These are phyloP conservation scores for Fragaria ananassa DNA, from an alignment of 306 rosid genomes.

Conservation along the genomic window DNA sequence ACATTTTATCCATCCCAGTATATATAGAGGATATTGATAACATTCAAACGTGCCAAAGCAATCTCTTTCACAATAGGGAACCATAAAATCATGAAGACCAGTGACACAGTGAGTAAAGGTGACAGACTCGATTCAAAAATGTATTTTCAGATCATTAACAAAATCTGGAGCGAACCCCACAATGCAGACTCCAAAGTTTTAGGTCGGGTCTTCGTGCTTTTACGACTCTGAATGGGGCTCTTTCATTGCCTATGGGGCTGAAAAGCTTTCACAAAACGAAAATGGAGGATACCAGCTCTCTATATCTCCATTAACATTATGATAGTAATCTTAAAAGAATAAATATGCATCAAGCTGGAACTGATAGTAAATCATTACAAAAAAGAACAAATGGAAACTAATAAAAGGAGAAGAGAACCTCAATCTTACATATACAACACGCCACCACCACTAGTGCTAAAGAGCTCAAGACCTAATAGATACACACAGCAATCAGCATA, in stretches of 20 bases:
- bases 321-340: background rate
- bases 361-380: background rate
- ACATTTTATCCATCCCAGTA: background rate
- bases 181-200: background rate
- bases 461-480: background rate
- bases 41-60: background rate
- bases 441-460: background rate
- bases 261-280: background rate
- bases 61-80: background rate
- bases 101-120: background rate
- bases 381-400: background rate
- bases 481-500: background rate
- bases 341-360: background rate
- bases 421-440: slow-evolving; percentile 15
- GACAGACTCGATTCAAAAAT: background rate
- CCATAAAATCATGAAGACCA: background rate
- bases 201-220: background rate
- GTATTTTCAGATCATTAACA: background rate
- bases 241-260: background rate
- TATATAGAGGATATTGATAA: background rate
- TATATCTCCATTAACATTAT: background rate
- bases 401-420: background rate
- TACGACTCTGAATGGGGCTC: background rate
- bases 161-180: background rate
- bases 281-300: background rate